phyloP scores from a whole-genome alignment of 2,329 filamentous ascomycete genomes.

The Phialemonium atrogriseum region DNA sequence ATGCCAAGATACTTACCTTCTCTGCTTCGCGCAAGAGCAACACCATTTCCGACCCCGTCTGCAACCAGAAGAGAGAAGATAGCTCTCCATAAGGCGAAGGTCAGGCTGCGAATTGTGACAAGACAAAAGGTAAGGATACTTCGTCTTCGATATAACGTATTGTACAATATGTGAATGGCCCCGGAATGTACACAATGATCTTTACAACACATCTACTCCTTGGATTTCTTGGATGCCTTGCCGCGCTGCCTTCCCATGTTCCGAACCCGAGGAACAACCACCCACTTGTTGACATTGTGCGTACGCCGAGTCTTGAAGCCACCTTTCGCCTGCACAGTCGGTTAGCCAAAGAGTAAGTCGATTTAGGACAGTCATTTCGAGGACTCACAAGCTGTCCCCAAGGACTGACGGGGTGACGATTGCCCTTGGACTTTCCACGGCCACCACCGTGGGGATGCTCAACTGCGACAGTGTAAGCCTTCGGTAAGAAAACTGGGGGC shows the following conservation, averaged over 20 bases:
- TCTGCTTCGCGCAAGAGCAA: too few relatives aligned
- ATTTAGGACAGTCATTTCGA: neutral
- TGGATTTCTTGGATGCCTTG: slow-evolving; percentile 38
- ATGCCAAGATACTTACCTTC: too few relatives aligned
- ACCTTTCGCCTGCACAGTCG: slow-evolving; percentile 55
- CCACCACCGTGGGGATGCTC: slow-evolving; percentile 99
- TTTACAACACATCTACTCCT: slow-evolving; percentile 1
- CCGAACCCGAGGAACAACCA: slow-evolving; percentile 73
- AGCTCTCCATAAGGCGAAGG: too few relatives aligned
- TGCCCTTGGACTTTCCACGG: slow-evolving; percentile 98
- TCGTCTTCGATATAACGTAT: slow-evolving; percentile 5
- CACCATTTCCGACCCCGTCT: too few relatives aligned
- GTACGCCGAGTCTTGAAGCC: slow-evolving; percentile 88
- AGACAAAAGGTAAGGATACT: too few relatives aligned
- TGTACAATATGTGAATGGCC: slow-evolving; percentile 17
- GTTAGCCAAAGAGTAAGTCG: slow-evolving; percentile 21
- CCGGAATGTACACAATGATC: slow-evolving; percentile 10
- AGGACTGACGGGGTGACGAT: slow-evolving; percentile 86
- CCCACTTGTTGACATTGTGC: slow-evolving; percentile 84
- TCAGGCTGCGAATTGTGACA: too few relatives aligned
- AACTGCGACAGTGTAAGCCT: slow-evolving; percentile 32
- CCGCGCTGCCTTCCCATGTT: slow-evolving; percentile 85
- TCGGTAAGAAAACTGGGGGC: slow-evolving; percentile 2
- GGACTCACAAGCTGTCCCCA: slow-evolving; percentile 87
- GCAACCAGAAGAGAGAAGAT: too few relatives aligned